Percentiles rank a stretch among this genome's conserved stretches.
phyloP scores from a whole-genome alignment of 257 asterid genomes.

The Capsicum pubescens region DNA sequence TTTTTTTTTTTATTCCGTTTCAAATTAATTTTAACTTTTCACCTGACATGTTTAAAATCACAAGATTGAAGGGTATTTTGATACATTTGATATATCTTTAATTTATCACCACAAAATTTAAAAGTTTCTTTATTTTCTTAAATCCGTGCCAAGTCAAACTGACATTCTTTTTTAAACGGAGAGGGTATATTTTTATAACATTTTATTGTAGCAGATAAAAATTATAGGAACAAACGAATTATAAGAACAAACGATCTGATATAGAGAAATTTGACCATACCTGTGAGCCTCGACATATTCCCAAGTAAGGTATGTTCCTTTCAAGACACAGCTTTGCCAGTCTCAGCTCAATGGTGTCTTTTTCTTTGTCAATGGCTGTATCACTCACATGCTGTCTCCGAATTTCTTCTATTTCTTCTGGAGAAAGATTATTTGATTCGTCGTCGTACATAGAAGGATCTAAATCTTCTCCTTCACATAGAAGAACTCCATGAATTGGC shows the following conservation, averaged over 20 bases:
- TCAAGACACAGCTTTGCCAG: slow-evolving; percentile 82
- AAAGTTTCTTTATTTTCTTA: no score
- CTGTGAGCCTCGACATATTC: slow-evolving; percentile 91
- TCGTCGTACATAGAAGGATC: slow-evolving; percentile 41
- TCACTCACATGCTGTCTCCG: slow-evolving; percentile 65
- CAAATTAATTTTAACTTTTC: no score
- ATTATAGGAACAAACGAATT: background rate
- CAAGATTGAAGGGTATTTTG: no score
- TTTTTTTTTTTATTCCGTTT: no score
- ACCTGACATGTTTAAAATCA: no score
- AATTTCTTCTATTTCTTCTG: slow-evolving; percentile 73
- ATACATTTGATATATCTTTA: no score
- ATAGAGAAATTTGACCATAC: background rate
- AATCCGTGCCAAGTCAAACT: no score
- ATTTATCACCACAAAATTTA: no score
- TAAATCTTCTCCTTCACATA: slow-evolving; percentile 50
- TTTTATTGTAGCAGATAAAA: background rate
- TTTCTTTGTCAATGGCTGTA: slow-evolving; percentile 72
- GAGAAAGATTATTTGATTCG: slow-evolving; percentile 40
- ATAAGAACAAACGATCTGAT: background rate
- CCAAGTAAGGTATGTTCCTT: slow-evolving; percentile 80
- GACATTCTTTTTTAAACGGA: no score
- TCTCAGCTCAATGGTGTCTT: slow-evolving; percentile 72
- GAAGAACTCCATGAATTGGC: slow-evolving; percentile 50
- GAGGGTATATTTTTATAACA: no score